A percentile compares a stretch with the other conserved stretches of the same genome.
Conservation (phyloP, 2,329 filamentous ascomycete species). For the Diaporthe caulivora region DNA sequence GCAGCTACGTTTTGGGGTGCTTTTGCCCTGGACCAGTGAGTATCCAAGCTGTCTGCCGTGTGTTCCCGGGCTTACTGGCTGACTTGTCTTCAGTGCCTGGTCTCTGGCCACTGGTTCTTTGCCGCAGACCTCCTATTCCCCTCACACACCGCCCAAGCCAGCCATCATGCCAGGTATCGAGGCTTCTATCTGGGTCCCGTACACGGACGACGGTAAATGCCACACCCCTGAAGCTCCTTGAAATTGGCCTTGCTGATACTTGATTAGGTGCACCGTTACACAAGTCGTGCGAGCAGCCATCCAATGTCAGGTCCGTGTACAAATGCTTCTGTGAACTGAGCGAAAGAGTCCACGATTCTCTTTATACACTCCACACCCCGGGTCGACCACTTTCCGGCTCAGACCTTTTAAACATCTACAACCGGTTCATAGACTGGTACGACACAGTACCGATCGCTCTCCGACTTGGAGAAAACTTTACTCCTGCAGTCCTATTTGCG, state of each 20-base stretch:
- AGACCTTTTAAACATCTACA: conserved; percentile 74
- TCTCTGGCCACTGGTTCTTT: conserved; percentile 73
- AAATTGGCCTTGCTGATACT: conserved; percentile 35
- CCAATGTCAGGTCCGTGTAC: conserved; percentile 76
- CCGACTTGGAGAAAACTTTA: conserved; percentile 75
- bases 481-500: conserved; percentile 78
- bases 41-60: conserved; percentile 32
- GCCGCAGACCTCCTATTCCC: conserved; percentile 70
- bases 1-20: conserved; percentile 73
- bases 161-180: conserved; percentile 71
- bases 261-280: conserved; percentile 63
- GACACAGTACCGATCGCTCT: conserved; percentile 74
- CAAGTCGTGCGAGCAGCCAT: conserved; percentile 70
- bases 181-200: conserved; percentile 70
- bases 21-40: conserved; percentile 74
- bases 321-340: conserved; percentile 79
- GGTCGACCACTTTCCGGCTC: conserved; percentile 73
- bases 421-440: conserved; percentile 79
- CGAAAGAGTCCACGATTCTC: conserved; percentile 78
- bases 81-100: conserved; percentile 65
- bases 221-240: not conserved
- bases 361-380: conserved; percentile 80
- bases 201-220: conserved; percentile 66
- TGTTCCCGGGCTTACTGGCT: not conserved
- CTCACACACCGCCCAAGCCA: conserved; percentile 69